phyloP scores from a whole-genome alignment of 2,329 filamentous ascomycete species.

The Fusarium goolgardi region DNA sequence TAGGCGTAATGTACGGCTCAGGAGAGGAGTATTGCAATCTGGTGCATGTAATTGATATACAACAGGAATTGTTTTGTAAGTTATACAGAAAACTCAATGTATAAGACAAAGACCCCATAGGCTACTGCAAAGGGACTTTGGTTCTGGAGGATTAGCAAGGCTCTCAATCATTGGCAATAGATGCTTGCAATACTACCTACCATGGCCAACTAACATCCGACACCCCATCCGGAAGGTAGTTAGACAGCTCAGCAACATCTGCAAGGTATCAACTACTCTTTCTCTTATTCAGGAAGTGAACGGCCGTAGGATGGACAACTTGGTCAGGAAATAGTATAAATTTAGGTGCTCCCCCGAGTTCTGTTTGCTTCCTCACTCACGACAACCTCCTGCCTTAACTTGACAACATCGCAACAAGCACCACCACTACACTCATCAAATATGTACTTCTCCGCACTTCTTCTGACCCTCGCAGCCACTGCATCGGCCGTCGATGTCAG shows the following conservation, averaged over 20 bases:
- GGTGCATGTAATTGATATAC: not conserved
- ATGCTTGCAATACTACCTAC: not conserved
- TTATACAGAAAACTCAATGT: no score
- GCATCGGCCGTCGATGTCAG: not conserved
- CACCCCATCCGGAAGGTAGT: not conserved
- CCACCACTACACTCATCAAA: not conserved
- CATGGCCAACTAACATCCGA: not conserved
- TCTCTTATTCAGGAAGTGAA: not conserved
- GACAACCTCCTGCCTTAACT: not conserved
- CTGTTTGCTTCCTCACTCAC: not conserved
- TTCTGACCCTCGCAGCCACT: not conserved
- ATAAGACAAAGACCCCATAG: not conserved
- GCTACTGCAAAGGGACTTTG: not conserved
- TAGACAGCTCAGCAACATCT: not conserved
- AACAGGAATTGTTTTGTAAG: not conserved
- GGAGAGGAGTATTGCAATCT: not conserved
- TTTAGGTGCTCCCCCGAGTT: not conserved
- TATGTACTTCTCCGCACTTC: not conserved
- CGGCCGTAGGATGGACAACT: not conserved
- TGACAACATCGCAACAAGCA: not conserved
- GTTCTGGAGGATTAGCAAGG: not conserved
- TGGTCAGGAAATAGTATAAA: not conserved
- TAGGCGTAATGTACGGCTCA: not conserved
- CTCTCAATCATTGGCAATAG: not conserved
- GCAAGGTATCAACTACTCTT: not conserved